phyloP scores from a whole-genome alignment of 139 green algal genomes.

The Yamagishiella unicocca region DNA sequence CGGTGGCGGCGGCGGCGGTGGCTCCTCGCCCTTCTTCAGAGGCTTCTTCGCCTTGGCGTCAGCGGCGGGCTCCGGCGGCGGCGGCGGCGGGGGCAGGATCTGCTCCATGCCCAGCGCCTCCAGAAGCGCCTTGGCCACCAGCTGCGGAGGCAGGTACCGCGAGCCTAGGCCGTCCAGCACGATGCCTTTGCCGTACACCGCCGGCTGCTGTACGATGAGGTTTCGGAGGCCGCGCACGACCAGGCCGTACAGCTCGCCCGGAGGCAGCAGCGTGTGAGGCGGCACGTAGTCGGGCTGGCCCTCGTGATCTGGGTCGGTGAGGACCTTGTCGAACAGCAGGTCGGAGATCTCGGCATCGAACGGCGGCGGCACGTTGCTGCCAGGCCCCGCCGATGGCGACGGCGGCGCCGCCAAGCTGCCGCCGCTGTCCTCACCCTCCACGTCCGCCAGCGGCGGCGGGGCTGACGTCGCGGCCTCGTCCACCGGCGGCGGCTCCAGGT shows the following conservation, averaged over 20 bases:
- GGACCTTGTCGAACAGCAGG: slow-evolving; percentile 54
- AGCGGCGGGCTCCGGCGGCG: slow-evolving; percentile 6
- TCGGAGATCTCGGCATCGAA: slow-evolving; percentile 57
- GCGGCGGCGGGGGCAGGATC: slow-evolving; percentile 45
- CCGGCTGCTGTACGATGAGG: slow-evolving; percentile 31
- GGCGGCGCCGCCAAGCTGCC: neutral
- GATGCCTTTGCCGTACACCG: slow-evolving; percentile 57
- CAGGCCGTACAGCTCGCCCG: slow-evolving; percentile 43
- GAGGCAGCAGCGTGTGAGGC: slow-evolving; percentile 42
- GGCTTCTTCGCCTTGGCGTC: slow-evolving; percentile 44
- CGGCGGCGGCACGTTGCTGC: neutral
- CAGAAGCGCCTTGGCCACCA: slow-evolving; percentile 55
- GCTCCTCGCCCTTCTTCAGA: slow-evolving; percentile 46
- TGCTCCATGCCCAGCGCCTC: slow-evolving; percentile 60
- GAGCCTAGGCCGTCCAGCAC: slow-evolving; percentile 67
- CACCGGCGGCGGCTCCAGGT: slow-evolving; percentile 51
- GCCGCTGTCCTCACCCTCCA: neutral
- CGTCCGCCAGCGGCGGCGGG: neutral
- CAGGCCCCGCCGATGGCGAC: neutral
- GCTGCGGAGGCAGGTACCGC: slow-evolving; percentile 39
- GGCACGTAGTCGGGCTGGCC: slow-evolving; percentile 41
- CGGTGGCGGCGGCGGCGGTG: slow-evolving; percentile 25
- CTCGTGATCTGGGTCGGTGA: slow-evolving; percentile 60
- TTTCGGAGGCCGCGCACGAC: slow-evolving; percentile 50
- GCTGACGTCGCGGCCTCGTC: neutral